Evolutionary conservation across 805 yeast species (phyloP), one percentile per base, ranked within the genome.

Genomic region (Diddensiella caesifluorescens): DNA sequence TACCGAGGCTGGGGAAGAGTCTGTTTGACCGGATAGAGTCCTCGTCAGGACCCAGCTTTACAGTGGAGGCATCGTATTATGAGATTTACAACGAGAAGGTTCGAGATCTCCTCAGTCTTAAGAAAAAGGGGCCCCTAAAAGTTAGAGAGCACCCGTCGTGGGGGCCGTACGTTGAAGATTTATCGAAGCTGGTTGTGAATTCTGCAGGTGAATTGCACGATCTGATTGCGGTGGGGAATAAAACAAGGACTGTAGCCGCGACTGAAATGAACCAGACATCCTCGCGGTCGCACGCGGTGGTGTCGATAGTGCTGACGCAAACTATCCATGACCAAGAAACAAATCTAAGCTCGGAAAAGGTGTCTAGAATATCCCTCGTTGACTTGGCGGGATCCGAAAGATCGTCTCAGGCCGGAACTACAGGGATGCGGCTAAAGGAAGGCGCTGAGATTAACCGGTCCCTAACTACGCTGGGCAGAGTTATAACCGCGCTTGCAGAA

Each of bases 321-420:
- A 77, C 75, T 10, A 58, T 61, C 35, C 71, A 38, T 22, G 54
- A 52, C 35, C 73, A 74, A 4, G 48, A 37, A n/a, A 56, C 55
- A 4, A 30, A 35, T 3, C 40, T 66, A 39, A 53, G 49, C 16
- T 44, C 50, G 5, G 71, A 67, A 45, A 71, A 73, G 45, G 61
- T 68, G 1, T 79, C 86, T 2, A 73, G 71, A 48, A 65, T 82
- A 30, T 69, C 77, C 46, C 63, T 81, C 16, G 85, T 82, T 4
- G 88, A 81, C 60, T 63, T 81, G 48, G 89, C 89, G 0, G 84
- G 89, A 0, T 78, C 85, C 0, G 89, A 81, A 55, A 64, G 85
- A 42, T 70, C 75, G 7, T 53, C 63, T 13, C 70, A 75, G 26
- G 73, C 80, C 0, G 75, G 77, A 22, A 69, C 77, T 4, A 71